Percentiles rank a stretch among this genome's conserved stretches.
Conservation (phyloP, 768 basidiomycete species). For the Mycena leptocephala region DNA sequence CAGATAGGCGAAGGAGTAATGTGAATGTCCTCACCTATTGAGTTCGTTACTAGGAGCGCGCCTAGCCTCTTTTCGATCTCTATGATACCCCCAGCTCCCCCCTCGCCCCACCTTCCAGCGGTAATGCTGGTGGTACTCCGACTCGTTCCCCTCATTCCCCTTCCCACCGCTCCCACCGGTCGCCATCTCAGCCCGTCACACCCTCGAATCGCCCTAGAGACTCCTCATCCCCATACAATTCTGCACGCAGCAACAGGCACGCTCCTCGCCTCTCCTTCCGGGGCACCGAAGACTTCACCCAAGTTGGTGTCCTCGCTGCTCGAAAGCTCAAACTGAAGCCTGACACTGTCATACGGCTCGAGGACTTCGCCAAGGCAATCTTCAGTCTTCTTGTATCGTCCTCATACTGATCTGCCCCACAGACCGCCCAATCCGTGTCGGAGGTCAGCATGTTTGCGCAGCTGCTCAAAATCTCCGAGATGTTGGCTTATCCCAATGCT, state of each 20-base stretch:
- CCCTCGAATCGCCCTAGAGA: neutral
- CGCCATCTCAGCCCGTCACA: neutral
- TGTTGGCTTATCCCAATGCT: neutral
- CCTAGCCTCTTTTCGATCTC: slow-evolving; percentile 11
- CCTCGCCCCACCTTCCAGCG: neutral
- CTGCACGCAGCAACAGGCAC: neutral
- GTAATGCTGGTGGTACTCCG: neutral
- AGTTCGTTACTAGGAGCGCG: no score
- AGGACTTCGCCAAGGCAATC: slow-evolving; percentile 2
- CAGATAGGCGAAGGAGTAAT: no score
- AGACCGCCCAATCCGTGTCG: neutral
- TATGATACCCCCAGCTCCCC: slow-evolving; percentile 25
- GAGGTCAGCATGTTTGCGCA: neutral
- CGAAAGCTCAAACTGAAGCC: slow-evolving; percentile 8
- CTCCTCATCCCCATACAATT: slow-evolving; percentile 10
- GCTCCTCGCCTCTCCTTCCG: neutral
- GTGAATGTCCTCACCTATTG: no score
- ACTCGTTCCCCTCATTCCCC: neutral
- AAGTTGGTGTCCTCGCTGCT: neutral
- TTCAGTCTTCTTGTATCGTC: neutral
- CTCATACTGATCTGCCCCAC: neutral
- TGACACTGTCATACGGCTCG: neutral
- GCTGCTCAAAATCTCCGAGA: slow-evolving; percentile 4
- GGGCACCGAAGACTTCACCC: neutral
- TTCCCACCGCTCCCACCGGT: no score